phyloP scores from a whole-genome alignment of 352 stramenopile genomes.

The Phytopythium oedochilum region DNA sequence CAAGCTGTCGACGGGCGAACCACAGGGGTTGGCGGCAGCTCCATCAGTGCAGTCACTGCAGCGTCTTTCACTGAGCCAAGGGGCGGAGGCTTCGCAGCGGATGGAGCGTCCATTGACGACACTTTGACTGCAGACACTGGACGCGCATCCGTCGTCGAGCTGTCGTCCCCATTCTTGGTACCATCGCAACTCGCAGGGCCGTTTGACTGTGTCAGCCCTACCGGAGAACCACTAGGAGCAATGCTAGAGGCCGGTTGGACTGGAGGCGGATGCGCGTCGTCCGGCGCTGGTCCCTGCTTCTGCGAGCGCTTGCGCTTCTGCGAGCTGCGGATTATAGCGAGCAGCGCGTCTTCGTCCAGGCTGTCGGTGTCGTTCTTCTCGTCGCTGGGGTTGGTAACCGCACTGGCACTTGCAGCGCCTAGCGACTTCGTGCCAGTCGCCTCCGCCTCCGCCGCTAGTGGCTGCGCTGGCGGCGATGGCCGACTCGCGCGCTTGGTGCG shows the following conservation, averaged over 20 bases:
- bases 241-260: background rate
- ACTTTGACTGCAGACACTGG: background rate
- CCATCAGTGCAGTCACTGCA: background rate
- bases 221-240: background rate
- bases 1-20: slow-evolving; percentile 59
- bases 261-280: background rate
- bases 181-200: too few species aligned
- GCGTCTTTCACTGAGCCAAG: background rate
- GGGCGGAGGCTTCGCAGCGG: background rate
- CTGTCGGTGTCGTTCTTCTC: background rate
- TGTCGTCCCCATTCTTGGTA: background rate
- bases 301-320: slow-evolving; percentile 2
- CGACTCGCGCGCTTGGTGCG: slow-evolving; percentile 34
- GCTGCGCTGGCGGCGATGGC: background rate
- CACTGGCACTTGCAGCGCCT: background rate
- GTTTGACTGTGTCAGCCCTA: background rate
- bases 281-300: background rate
- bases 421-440: too few species aligned
- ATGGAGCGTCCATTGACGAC: background rate
- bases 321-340: slow-evolving; percentile 1
- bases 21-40: slow-evolving; percentile 16
- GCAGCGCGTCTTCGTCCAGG: background rate
- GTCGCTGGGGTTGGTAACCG: too few species aligned
- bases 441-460: background rate
- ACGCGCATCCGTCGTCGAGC: background rate